Conservation (phyloP, 345 rosid genomes). For the Syzygium oleosum region DNA sequence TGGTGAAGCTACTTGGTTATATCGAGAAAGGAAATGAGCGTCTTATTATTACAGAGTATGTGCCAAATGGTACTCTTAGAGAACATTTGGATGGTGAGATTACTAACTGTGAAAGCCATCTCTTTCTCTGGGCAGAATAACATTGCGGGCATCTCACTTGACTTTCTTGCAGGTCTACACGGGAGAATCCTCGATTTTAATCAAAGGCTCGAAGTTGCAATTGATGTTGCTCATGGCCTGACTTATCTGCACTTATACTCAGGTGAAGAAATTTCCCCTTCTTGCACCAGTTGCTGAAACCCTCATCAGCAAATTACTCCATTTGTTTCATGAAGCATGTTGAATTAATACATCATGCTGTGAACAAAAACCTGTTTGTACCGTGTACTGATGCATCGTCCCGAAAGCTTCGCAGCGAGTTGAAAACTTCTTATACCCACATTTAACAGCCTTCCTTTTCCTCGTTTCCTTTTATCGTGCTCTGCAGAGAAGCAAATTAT, state of each 20-base stretch:
- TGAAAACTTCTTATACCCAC: not conserved
- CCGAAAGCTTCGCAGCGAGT: not conserved
- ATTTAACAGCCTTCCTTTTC: not conserved
- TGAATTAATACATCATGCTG: not conserved
- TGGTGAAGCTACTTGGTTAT: constrained; percentile 89
- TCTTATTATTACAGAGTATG: constrained; percentile 86
- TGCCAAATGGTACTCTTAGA: constrained; percentile 88
- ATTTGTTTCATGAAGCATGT: not conserved
- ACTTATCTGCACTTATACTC: constrained; percentile 88
- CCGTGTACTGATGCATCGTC: not conserved
- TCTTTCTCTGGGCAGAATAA: not conserved
- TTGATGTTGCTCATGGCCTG: constrained; percentile 92
- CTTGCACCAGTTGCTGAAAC: not conserved
- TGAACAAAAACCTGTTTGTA: not conserved
- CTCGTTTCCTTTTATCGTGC: constrained; percentile 5
- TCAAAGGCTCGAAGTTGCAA: constrained; percentile 86
- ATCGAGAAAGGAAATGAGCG: constrained; percentile 77
- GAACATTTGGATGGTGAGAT: constrained; percentile 92
- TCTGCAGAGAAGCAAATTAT: constrained; percentile 78
- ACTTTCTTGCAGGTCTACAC: constrained; percentile 37
- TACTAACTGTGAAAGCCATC: not conserved
- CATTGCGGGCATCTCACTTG: not conserved
- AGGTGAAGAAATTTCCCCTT: constrained; percentile 30
- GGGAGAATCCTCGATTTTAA: constrained; percentile 75
- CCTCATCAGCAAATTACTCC: not conserved